Conservation (phyloP, 176 grass and related monocot species). For the Ampelocalamus luodianensis region DNA sequence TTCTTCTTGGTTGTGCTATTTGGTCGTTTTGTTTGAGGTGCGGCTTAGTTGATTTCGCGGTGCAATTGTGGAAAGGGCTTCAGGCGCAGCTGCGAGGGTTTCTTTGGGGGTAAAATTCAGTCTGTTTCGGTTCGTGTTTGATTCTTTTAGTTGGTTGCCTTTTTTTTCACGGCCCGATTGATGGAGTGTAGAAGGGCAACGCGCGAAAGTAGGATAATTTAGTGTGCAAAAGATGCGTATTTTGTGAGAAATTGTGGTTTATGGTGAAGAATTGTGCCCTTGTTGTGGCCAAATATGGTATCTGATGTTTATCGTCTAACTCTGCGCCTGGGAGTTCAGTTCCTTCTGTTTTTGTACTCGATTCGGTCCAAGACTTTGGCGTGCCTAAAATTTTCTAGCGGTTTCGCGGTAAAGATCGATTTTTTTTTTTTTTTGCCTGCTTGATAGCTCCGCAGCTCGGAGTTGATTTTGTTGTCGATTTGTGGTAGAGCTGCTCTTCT, state of each 20-base stretch:
- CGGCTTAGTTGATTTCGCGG: slow-evolving; percentile 14
- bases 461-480: slow-evolving; percentile 19
- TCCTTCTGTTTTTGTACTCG: not conserved
- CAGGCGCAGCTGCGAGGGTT: slow-evolving; percentile 21
- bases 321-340: not conserved
- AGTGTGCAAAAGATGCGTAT: not conserved
- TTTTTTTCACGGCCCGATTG: not conserved
- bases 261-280: slow-evolving; percentile 1
- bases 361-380: not conserved
- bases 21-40: not conserved
- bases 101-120: not conserved
- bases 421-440: not conserved
- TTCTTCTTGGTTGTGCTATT: slow-evolving; percentile 33
- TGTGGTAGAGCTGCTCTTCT: not conserved
- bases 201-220: not conserved
- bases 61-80: not conserved
- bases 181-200: not conserved
- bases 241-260: not conserved
- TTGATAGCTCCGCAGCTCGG: not conserved
- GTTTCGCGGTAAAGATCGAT: not conserved
- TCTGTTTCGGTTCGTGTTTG: not conserved
- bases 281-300: not conserved
- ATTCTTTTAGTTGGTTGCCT: not conserved
- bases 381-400: not conserved
- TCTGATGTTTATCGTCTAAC: not conserved